Evolutionary conservation across 2,329 filamentous ascomycete genomes (phyloP), one percentile per base, ranked within the genome.

Genomic region (Diaporthe sp.): DNA sequence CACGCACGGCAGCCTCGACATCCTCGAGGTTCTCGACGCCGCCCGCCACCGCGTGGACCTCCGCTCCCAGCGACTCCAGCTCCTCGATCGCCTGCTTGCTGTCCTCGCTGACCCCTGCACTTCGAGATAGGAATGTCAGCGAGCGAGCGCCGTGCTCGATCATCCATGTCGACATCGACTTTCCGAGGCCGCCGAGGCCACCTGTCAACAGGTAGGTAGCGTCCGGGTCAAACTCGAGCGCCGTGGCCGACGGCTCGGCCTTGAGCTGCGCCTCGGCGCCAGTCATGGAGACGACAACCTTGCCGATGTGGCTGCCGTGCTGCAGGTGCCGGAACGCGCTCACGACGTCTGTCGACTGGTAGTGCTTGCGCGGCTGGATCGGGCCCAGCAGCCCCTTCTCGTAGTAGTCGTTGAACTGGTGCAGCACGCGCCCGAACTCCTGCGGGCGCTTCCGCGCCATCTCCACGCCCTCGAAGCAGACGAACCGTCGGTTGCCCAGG

Each of bases 291-390:
- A 82, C 70, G 15, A 86, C 81, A 5, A 87, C 81, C 73, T 88
- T 88, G 0, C 86, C 87, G 22, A 87, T 81, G 71, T 86, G 85
- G 1, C 81, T 78, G 0, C 85, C 85, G 39, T 79, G 79, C 71
- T 86, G 85, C 78, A 88, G 81, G 55, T 81, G 81, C 1, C 83
- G 79, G 77, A 87, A 84, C 1, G 84, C 84, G 15, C 37, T 37
- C n/a, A 47, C 70, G 20, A 47, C 44, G 1, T 83, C 77, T 15
- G 77, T 77, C 13, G 77, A 77, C 28, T 75, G 74, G 75, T 81
- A 80, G 39, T 61, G 44, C 72, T 80, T 80, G 15, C 81, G 65
- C 22, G 79, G 78, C 4, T 76, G 73, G 13, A 78, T 77, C 0
- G 78, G 78, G 34, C 61, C 57, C 34, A 80, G 71, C 1, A 74